phyloP scores from a whole-genome alignment of 192 early-diverging fungal species.

The Podila epigama region DNA sequence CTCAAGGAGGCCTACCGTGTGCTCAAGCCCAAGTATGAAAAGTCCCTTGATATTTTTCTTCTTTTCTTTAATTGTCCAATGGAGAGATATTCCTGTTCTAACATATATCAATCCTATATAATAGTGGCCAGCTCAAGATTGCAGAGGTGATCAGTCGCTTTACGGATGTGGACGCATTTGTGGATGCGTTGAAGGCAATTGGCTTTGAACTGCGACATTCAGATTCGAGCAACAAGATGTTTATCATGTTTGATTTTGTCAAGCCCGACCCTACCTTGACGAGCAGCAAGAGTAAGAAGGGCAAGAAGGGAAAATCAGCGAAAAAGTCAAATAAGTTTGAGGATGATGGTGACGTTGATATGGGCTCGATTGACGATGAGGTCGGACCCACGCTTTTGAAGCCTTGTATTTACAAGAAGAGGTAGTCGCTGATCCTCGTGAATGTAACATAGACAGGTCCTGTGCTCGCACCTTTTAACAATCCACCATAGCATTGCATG shows the following conservation, averaged over 20 bases:
- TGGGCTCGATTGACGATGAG: slow-evolving; percentile 25
- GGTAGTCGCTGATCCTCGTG: slow-evolving; percentile 24
- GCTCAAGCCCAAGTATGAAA: slow-evolving; percentile 76
- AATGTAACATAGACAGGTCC: too few species aligned
- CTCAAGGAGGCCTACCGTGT: slow-evolving; percentile 89
- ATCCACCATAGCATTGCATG: too few species aligned
- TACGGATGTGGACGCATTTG: slow-evolving; percentile 79
- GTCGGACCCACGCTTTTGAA: slow-evolving; percentile 60
- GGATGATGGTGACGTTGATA: slow-evolving; percentile 29
- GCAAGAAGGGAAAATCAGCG: slow-evolving; percentile 50
- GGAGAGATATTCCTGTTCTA: background rate
- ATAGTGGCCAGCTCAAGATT: slow-evolving; percentile 88
- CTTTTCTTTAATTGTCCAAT: background rate
- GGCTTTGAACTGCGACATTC: slow-evolving; percentile 79
- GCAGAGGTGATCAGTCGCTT: slow-evolving; percentile 95
- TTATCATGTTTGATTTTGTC: slow-evolving; percentile 87
- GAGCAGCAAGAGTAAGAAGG: slow-evolving; percentile 33
- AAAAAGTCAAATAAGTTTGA: slow-evolving; percentile 54
- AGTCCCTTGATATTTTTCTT: background rate
- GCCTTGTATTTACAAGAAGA: slow-evolving; percentile 68
- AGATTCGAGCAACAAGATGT: slow-evolving; percentile 93
- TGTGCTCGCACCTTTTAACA: too few species aligned
- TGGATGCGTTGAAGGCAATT: slow-evolving; percentile 68
- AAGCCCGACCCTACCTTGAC: slow-evolving; percentile 53
- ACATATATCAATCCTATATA: slow-evolving; percentile 4